These are phyloP conservation scores for Debaryomyces hansenii DNA, from an alignment of 805 yeast genomes.

Conservation along the genomic window DNA sequence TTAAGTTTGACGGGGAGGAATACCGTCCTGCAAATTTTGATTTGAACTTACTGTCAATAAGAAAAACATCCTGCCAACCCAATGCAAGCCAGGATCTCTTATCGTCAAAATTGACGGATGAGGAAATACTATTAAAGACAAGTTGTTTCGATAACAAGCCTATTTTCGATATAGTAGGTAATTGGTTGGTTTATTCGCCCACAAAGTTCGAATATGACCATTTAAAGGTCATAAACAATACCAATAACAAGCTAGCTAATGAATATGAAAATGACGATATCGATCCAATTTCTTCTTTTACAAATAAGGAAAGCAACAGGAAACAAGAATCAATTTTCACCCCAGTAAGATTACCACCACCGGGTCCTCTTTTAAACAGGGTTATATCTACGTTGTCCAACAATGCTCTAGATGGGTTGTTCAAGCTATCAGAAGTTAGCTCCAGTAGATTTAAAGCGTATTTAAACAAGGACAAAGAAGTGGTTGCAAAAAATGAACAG, in stretches of 20 bases:
- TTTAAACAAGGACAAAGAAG: constrained; percentile 21
- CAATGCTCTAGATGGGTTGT: constrained; percentile 52
- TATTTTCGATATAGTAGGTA: constrained; percentile 49
- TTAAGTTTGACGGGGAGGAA: neutral
- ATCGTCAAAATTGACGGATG: constrained; percentile 13
- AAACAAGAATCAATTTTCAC: constrained; percentile 27
- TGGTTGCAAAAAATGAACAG: constrained; percentile 5
- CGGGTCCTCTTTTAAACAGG: constrained; percentile 47
- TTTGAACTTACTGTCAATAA: constrained; percentile 14
- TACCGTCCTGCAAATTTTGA: constrained; percentile 16
- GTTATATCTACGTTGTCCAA: constrained; percentile 50
- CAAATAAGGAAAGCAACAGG: neutral
- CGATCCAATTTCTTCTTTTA: constrained; percentile 11
- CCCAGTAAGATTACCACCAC: constrained; percentile 48
- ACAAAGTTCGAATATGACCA: constrained; percentile 34
- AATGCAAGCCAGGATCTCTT: constrained; percentile 12
- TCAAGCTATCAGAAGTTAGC: constrained; percentile 49
- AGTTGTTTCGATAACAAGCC: constrained; percentile 36
- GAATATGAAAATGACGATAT: constrained; percentile 3
- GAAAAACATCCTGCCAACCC: constrained; percentile 22
- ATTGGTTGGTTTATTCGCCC: constrained; percentile 51
- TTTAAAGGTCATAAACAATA: constrained; percentile 19
- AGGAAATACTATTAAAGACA: constrained; percentile 28
- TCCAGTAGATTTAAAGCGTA: constrained; percentile 43
- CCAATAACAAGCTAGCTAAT: constrained; percentile 7